phyloP scores from a whole-genome alignment of 2,329 filamentous ascomycete species.

The Phyllosticta citriasiana region DNA sequence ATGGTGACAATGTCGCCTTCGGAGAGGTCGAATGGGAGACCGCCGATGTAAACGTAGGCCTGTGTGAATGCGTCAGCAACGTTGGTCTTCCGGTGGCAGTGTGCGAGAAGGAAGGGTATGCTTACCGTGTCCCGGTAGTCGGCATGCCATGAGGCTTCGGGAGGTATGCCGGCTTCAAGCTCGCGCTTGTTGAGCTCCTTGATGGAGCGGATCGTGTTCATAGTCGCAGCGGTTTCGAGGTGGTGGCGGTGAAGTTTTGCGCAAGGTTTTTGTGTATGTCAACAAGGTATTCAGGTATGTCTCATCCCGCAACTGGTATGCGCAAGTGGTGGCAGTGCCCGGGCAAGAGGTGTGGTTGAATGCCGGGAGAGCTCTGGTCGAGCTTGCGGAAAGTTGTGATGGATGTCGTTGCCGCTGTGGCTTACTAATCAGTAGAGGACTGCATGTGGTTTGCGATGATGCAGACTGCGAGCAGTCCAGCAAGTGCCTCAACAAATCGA shows the following conservation, averaged over 20 bases:
- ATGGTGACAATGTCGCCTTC: constrained; percentile 95
- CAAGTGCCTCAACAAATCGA: no score
- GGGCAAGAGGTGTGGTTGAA: neutral
- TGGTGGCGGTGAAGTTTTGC: neutral
- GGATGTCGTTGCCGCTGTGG: no score
- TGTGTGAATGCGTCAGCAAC: neutral
- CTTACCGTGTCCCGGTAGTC: constrained; percentile 80
- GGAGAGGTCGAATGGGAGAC: constrained; percentile 80
- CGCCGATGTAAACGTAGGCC: constrained; percentile 92
- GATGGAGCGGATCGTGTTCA: constrained; percentile 92
- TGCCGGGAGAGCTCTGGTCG: neutral
- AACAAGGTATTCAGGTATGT: neutral
- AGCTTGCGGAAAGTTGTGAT: no score
- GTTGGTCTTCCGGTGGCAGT: neutral
- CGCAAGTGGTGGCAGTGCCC: neutral
- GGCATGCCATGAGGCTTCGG: constrained; percentile 88
- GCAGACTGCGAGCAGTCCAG: no score
- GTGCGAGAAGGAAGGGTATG: no score
- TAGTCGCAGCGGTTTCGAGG: constrained; percentile 31
- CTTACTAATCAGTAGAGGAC: no score
- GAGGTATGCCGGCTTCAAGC: constrained; percentile 76
- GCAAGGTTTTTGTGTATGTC: neutral
- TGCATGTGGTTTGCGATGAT: no score
- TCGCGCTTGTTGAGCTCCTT: constrained; percentile 90
- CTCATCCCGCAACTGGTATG: neutral